Conservation (phyloP, 2,329 filamentous ascomycete genomes). For the Botrytis galanthina region DNA sequence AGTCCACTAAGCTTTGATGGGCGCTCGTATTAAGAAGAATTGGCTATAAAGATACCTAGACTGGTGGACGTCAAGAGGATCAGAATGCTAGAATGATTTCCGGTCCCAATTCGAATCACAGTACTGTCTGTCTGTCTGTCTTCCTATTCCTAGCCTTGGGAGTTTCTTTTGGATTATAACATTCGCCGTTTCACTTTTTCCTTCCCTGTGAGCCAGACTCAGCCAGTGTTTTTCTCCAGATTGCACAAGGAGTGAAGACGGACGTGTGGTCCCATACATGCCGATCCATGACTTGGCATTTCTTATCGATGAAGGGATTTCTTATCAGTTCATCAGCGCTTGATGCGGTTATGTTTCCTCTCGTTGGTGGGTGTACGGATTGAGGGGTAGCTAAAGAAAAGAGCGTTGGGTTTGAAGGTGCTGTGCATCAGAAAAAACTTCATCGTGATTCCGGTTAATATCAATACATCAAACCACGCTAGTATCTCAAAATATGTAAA, state of each 20-base stretch:
- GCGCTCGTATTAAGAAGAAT: neutral
- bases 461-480: neutral
- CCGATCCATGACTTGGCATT: conserved; percentile 2
- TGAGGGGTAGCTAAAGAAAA: neutral
- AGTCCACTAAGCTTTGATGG: neutral
- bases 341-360: conserved; percentile 1
- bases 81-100: neutral
- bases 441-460: neutral
- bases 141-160: neutral
- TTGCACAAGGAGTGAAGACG: neutral
- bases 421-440: neutral
- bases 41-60: neutral
- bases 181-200: neutral
- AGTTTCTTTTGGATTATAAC: neutral
- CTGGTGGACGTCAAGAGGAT: neutral
- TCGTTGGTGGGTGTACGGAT: neutral
- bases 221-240: neutral
- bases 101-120: neutral
- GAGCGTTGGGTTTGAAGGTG: neutral
- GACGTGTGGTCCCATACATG: neutral
- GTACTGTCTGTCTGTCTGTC: neutral
- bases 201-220: no score
- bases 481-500: neutral
- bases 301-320: neutral
- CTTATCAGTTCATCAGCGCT: neutral